Evolutionary conservation across 495 filamentous ascomycete species (phyloP).

Genomic region (Acidomyces sp.): DNA sequence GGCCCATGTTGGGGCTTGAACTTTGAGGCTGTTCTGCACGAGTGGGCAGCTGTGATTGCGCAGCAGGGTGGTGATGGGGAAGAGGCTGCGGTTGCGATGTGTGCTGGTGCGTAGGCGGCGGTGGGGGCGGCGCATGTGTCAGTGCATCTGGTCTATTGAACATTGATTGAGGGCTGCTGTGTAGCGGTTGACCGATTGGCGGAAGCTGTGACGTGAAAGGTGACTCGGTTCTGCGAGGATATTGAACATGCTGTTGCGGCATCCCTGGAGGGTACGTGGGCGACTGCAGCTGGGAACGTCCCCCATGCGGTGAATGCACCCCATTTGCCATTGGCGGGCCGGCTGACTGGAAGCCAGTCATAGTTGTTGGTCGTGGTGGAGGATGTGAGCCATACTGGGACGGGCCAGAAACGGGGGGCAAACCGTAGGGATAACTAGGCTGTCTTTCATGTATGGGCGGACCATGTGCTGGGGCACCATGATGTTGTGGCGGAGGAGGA

Average conservation of each 20-base stretch:
- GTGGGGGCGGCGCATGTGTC: neutral
- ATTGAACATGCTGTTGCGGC: conserved; percentile 3
- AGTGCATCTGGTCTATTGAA: conserved; percentile 1
- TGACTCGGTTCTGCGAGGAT: conserved; percentile 2
- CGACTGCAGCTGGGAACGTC: conserved; percentile 17
- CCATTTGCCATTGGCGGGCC: conserved; percentile 16
- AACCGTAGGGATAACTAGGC: conserved; percentile 10
- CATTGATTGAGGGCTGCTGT: neutral
- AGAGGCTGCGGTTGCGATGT: neutral
- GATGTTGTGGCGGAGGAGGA: conserved; percentile 10
- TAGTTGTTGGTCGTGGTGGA: conserved; percentile 2
- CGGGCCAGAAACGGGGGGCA: conserved; percentile 3
- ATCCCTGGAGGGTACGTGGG: conserved; percentile 15
- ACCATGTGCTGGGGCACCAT: conserved; percentile 4
- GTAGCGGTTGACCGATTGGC: conserved; percentile 9
- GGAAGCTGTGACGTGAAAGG: conserved; percentile 5
- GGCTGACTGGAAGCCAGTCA: neutral
- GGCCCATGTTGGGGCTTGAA: neutral
- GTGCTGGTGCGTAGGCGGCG: neutral
- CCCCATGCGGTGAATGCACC: conserved; percentile 19
- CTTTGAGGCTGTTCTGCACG: too few relatives aligned
- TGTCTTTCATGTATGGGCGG: conserved; percentile 10
- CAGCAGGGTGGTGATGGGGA: too few relatives aligned
- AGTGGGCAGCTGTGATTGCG: too few relatives aligned
- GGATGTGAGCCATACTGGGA: conserved; percentile 6